Conservation (phyloP, 306 rosid genomes). For the Dryas octopetala region DNA sequence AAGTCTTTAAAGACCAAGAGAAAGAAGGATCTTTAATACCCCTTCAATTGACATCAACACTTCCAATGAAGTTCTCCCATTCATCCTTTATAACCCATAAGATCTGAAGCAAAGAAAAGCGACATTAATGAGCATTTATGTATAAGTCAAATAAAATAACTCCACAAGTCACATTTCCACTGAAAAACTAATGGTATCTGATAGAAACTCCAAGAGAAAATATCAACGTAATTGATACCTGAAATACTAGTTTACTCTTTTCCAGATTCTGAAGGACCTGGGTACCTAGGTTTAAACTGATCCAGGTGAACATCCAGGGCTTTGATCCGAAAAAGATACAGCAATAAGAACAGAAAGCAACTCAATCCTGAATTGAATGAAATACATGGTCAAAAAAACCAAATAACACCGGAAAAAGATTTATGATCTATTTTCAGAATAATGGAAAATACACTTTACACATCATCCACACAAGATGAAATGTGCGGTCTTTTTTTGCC, state of each 20-base stretch:
- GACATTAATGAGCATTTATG: conserved; percentile 22
- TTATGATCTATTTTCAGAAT: conserved; percentile 21
- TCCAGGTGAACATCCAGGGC: conserved; percentile 43
- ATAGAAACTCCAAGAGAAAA: conserved; percentile 13
- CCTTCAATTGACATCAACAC: conserved; percentile 30
- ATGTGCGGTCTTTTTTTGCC: conserved; percentile 19
- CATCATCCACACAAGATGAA: conserved; percentile 33
- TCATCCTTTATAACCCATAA: conserved; percentile 24
- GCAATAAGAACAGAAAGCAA: conserved; percentile 46
- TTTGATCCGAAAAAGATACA: conserved; percentile 44
- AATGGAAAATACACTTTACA: conserved; percentile 35
- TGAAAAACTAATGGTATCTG: background rate
- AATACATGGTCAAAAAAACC: conserved; percentile 41
- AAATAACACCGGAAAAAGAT: conserved; percentile 1
- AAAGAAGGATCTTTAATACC: conserved; percentile 21
- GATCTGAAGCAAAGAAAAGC: conserved; percentile 32
- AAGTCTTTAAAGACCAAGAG: background rate
- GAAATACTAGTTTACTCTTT: conserved; percentile 30
- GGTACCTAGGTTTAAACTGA: conserved; percentile 31
- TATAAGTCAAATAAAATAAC: background rate
- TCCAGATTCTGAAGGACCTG: conserved; percentile 28
- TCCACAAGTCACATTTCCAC: background rate
- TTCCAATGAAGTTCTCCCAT: conserved; percentile 28
- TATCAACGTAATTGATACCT: conserved; percentile 29
- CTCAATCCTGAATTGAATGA: conserved; percentile 44